phyloP scores from a whole-genome alignment of 2,329 filamentous ascomycete genomes.

The Phialemoniopsis sp. region DNA sequence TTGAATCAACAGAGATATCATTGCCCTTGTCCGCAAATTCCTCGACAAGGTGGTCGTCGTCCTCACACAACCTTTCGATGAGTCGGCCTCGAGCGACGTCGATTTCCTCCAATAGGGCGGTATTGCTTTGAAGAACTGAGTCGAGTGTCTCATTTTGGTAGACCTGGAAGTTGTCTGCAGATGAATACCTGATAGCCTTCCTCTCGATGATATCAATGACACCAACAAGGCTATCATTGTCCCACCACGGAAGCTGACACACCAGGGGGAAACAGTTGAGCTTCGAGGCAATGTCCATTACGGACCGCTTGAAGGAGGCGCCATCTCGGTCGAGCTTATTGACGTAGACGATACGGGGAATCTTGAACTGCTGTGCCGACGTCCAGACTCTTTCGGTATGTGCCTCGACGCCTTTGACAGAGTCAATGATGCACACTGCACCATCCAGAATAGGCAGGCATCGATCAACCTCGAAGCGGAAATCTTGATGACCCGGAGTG shows the following conservation, averaged over 20 bases:
- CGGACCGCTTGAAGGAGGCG: conserved; percentile 76
- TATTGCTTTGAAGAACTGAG: conserved; percentile 39
- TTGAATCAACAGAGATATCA: conserved; percentile 63
- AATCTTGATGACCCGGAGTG: conserved; percentile 94
- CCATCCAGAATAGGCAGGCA: conserved; percentile 53
- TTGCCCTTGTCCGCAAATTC: conserved; percentile 75
- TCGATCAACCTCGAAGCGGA: conserved; percentile 91
- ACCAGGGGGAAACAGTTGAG: conserved; percentile 83
- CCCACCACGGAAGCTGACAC: conserved; percentile 95
- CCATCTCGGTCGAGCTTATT: conserved; percentile 86
- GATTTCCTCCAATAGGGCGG: conserved; percentile 63
- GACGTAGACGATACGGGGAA: conserved; percentile 77
- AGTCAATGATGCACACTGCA: conserved; percentile 28
- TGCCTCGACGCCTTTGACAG: conserved; percentile 67
- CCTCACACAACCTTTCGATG: conserved; percentile 80
- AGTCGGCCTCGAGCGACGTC: conserved; percentile 71
- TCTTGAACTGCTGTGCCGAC: conserved; percentile 79
- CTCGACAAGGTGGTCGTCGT: conserved; percentile 83
- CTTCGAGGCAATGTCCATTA: conserved; percentile 78
- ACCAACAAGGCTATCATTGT: conserved; percentile 73
- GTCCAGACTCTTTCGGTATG: conserved; percentile 97
- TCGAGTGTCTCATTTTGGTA: conserved; percentile 16
- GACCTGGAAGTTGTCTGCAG: conserved; percentile 28
- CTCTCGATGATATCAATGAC: conserved; percentile 80
- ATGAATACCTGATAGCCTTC: conserved; percentile 68